Base-by-base conservation (phyloP, 2,329 filamentous ascomycete genomes). In the Hypocreales sp. region DNA sequence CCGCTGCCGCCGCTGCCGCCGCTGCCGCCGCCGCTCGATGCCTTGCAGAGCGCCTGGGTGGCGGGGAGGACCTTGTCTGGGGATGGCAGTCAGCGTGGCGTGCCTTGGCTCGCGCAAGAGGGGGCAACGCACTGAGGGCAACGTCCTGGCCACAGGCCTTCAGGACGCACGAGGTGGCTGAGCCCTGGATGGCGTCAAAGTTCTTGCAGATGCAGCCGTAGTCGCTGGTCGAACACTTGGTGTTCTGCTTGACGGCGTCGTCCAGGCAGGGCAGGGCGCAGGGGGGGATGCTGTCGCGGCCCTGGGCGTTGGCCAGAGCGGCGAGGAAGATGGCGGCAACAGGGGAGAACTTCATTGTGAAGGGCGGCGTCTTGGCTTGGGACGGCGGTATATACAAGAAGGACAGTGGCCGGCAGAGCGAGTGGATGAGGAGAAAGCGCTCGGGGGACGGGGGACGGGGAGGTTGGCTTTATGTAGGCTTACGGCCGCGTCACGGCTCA, bases 331-430 rank as follows among this genome's bases (percentile, higher is more conserved):
- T 26, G 34, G 39, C 31, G 20, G 34, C 38, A 25, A 28, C n/a
- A 3, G 32, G 27, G 13, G 44, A 28, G 14, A 31, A 35, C 27
- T 42, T 36, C 32, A 34, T 34, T 8, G 22, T 53, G 46, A 7
- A 27, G 28, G 35, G 30, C 23, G 25, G 16, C 28, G 18, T 22
- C 26, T 33, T 29, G 28, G 24, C 25, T 9, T 29, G 23, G 26
- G 28, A 25, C 21, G 28, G 21, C 20, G 15, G 27, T 23, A 22
- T 23, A 25, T 31, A 38, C 28, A 41, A 17, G 39, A 34, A 39
- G 47, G 41, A 46, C 46, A 51, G 34, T 46, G 46, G 35, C 36
- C 22, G 40, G 37, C 30, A 36, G 33, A 47, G 41, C 40, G 44
- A 46, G 32, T 47, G 47, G 42, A 50, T 50, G 42, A 30, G 27